Evolutionary conservation across 306 rosid genomes (phyloP).

Genomic region (Fragaria nilgerrensis): DNA sequence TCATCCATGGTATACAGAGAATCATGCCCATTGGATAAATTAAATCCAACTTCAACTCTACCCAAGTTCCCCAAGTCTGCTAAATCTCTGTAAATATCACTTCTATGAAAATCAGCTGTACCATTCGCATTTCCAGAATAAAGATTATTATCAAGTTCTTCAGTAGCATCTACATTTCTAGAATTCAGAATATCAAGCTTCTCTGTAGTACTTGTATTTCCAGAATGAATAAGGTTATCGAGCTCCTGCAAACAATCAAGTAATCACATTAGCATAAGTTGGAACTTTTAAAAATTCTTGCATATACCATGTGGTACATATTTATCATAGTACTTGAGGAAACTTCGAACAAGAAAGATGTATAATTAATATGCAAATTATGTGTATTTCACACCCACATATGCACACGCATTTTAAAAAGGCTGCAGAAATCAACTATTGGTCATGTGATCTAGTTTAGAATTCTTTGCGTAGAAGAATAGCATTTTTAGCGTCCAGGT

Average conservation of each 20-base stretch:
- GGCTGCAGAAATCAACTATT: neutral
- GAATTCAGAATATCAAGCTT: neutral
- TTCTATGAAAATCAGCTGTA: slow-evolving; percentile 1
- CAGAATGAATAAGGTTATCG: neutral
- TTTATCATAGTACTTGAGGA: neutral
- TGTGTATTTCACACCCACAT: neutral
- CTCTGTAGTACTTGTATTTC: slow-evolving; percentile 15
- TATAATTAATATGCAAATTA: neutral
- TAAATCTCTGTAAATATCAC: slow-evolving; percentile 28
- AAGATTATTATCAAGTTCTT: slow-evolving; percentile 4
- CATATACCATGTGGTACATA: neutral
- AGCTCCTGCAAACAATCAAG: slow-evolving; percentile 24
- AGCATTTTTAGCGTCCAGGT: neutral
- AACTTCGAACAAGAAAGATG: too few relatives aligned
- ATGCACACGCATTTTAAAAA: neutral
- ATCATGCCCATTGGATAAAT: slow-evolving; percentile 12
- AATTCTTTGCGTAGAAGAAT: neutral
- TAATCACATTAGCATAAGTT: neutral
- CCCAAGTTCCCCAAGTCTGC: slow-evolving; percentile 28
- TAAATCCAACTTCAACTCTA: slow-evolving; percentile 10
- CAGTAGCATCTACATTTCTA: slow-evolving; percentile 1
- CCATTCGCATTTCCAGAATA: slow-evolving; percentile 14
- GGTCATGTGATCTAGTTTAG: neutral
- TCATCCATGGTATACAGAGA: slow-evolving; percentile 13
- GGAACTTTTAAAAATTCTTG: neutral